phyloP scores from a whole-genome alignment of 2,329 filamentous ascomycete species.

The Neocucurbitaria cava region DNA sequence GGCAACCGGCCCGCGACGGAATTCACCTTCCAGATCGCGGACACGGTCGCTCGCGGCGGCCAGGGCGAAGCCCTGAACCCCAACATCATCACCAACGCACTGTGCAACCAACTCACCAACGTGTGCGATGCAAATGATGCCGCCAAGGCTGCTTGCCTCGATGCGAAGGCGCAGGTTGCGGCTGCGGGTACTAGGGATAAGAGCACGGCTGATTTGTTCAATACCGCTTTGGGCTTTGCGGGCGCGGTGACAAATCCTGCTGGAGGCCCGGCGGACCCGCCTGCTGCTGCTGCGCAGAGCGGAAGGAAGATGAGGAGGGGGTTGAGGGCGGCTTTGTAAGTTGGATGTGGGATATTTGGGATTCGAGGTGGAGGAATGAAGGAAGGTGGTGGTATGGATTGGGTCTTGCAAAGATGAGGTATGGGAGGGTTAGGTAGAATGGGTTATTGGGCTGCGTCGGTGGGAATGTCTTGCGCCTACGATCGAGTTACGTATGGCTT shows the following conservation, averaged over 20 bases:
- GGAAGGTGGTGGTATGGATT: too few relatives aligned
- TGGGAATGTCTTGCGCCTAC: too few relatives aligned
- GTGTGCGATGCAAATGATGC: conserved; percentile 69
- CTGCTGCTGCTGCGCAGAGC: conserved; percentile 27
- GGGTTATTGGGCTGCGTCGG: too few relatives aligned
- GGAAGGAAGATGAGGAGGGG: conserved; percentile 32
- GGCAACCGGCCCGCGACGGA: conserved; percentile 61
- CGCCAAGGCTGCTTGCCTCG: conserved; percentile 61
- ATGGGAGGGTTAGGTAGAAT: too few relatives aligned
- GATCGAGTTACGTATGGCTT: too few relatives aligned
- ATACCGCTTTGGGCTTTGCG: conserved; percentile 48
- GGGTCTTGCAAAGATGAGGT: too few relatives aligned
- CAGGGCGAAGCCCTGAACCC: conserved; percentile 75
- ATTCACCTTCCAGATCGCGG: conserved; percentile 72
- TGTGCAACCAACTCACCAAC: conserved; percentile 73
- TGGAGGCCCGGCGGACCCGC: conserved; percentile 36
- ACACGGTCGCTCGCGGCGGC: conserved; percentile 65
- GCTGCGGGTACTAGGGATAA: conserved; percentile 52
- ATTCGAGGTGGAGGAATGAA: too few relatives aligned
- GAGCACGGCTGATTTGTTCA: conserved; percentile 52
- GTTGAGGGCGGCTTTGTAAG: background rate
- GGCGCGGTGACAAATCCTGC: conserved; percentile 42
- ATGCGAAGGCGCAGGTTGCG: conserved; percentile 61
- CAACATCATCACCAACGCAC: conserved; percentile 75
- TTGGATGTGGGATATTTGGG: too few relatives aligned